Percentiles rank a stretch among this genome's conserved stretches.
These are phyloP conservation scores for Curvularia eragrostidis DNA, from an alignment of 2,329 filamentous ascomycete species.

Conservation along the genomic window DNA sequence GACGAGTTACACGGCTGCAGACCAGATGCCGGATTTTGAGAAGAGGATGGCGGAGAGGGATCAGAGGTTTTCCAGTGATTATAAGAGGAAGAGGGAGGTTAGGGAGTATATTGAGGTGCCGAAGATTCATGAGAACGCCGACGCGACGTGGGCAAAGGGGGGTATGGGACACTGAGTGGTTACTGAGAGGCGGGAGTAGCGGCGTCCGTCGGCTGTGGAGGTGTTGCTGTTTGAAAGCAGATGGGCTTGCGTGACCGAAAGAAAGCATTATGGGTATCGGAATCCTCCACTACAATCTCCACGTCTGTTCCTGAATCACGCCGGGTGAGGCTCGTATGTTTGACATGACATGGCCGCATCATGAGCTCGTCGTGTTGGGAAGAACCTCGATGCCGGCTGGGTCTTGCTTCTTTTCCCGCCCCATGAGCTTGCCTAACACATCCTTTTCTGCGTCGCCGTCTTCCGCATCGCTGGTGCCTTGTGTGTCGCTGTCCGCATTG, in stretches of 20 bases:
- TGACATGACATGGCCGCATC: conserved; percentile 2
- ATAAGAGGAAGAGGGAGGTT: conserved; percentile 59
- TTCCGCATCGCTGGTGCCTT: conserved; percentile 30
- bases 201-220: not conserved
- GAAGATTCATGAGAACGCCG: conserved; percentile 57
- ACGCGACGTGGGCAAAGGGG: conserved; percentile 55
- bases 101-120: conserved; percentile 61
- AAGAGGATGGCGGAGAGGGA: conserved; percentile 60
- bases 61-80: conserved; percentile 60
- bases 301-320: not conserved
- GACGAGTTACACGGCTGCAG: conserved; percentile 64
- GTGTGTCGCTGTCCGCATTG: conserved; percentile 28
- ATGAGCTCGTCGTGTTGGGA: conserved; percentile 25
- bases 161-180: conserved; percentile 23
- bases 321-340: not conserved
- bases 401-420: conserved; percentile 32
- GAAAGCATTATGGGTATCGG: conserved; percentile 1
- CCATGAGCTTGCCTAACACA: conserved; percentile 48
- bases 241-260: not conserved
- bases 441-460: conserved; percentile 38
- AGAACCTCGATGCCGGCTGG: conserved; percentile 42
- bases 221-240: not conserved
- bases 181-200: no score
- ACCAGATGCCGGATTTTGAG: conserved; percentile 57
- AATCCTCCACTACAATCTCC: not conserved